A percentile compares a stretch with the other conserved stretches of the same genome.
Conservation (phyloP, 169 alveolate species). For the Eimeria maxima region DNA sequence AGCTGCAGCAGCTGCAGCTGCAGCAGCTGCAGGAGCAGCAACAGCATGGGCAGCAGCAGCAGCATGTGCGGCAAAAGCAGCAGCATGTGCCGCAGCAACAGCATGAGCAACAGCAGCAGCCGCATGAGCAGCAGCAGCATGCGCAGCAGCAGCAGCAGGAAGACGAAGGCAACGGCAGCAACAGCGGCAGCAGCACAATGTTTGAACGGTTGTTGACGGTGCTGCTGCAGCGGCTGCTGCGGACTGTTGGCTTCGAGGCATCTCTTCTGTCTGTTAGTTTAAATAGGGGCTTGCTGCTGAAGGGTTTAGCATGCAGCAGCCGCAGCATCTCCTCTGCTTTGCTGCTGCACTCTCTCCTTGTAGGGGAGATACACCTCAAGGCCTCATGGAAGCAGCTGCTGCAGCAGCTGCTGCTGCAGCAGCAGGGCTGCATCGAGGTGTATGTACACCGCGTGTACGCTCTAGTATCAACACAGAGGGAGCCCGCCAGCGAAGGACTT, state of each 20-base stretch:
- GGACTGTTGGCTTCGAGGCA: conserved; percentile 11
- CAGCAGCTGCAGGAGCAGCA: too few relatives aligned
- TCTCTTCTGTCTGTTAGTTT: neutral
- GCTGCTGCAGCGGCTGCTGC: conserved; percentile 34
- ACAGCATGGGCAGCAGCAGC: too few relatives aligned
- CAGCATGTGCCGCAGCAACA: too few relatives aligned
- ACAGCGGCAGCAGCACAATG: too few relatives aligned
- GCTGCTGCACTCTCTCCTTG: conserved; percentile 63
- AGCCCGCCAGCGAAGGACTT: neutral
- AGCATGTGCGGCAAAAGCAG: too few relatives aligned
- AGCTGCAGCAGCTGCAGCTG: too few relatives aligned
- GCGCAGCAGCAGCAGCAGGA: too few relatives aligned
- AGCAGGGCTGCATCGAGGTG: conserved; percentile 30
- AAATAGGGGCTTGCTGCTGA: conserved; percentile 30
- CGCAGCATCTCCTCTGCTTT: neutral
- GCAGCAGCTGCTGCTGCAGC: conserved; percentile 74
- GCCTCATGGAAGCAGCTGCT: conserved; percentile 67
- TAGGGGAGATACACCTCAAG: neutral
- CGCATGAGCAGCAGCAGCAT: too few relatives aligned
- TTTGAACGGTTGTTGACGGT: too few relatives aligned
- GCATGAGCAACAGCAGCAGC: too few relatives aligned
- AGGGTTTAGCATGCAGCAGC: neutral
- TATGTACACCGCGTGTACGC: conserved; percentile 60
- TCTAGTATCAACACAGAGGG: conserved; percentile 34
- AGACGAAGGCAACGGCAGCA: too few relatives aligned